Evolutionary conservation across 1,284 basidiomycete genomes (phyloP), one percentile per base, ranked within the genome.

Genomic region (Mycena sp.): DNA sequence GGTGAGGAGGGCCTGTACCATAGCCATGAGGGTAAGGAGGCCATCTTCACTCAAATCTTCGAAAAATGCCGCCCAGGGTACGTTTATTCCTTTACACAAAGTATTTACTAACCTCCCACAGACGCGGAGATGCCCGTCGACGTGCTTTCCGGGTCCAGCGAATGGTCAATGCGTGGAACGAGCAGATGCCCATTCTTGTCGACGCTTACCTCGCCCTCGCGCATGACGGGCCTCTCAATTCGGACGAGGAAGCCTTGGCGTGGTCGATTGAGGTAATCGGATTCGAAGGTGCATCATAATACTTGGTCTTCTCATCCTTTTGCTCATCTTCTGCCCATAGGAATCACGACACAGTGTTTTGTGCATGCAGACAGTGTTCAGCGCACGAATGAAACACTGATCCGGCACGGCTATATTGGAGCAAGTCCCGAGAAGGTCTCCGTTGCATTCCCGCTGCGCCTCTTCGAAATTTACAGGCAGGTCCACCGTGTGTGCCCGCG

Each of bases 401-500:
- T 64, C 21, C 43, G 35, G 11, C 46, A 64, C 44, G 67, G 67
- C 7, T 61, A 35, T 29, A 38, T 68, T 25, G 64, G 63, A 2
- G 38, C 44, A 25, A 48, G 43, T 12, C 67, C 67, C 1, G 61
- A 57, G 4, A 28, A 28, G 14, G 65, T 64, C 5, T n/a, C 40
- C n/a, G 14, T 65, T 14, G 64, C 61, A 4, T 52, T 68, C 41
- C 23, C 52, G 9, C 7, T 66, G 19, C 21, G 50, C 12, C 16
- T 46, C 17, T 53, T 66, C 26, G 54, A 66, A 10, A 21, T 61
- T 3, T 68, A 40, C 29, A 65, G 55, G 7, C 64, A 66, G 35
- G n/a, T 66, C 4, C 60, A 65, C 35, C 67, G 64, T 16, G 58
- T 62, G 4, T 58, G 55, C 30, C 66, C 66, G 16, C 54, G 54